Percentiles rank a stretch among this genome's conserved stretches.
Conservation (phyloP, 371 early-diverging fungal genomes). For the Mucor circinelloides region DNA sequence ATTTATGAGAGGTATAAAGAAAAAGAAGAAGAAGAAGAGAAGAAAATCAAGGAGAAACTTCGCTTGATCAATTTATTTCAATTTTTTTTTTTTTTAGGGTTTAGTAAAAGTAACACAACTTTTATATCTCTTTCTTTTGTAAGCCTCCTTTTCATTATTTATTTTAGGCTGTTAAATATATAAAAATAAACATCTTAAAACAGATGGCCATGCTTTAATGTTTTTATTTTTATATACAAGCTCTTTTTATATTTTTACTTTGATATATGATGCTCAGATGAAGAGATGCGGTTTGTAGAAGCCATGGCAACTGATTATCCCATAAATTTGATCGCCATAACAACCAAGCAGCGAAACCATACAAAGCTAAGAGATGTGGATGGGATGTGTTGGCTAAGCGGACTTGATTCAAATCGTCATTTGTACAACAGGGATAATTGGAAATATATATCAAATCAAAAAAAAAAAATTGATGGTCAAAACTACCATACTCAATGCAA, state of each 20-base stretch:
- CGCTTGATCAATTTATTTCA: not conserved
- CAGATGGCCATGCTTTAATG: not conserved
- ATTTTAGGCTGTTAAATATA: not conserved
- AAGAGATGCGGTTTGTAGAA: not conserved
- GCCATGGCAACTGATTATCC: not conserved
- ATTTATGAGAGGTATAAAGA: not conserved
- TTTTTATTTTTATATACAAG: not conserved
- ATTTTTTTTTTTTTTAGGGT: constrained; percentile 4
- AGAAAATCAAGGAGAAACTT: not conserved
- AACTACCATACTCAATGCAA: not conserved
- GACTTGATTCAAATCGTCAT: not conserved
- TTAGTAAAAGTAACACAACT: constrained; percentile 3
- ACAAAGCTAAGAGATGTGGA: not conserved
- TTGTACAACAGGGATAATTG: not conserved
- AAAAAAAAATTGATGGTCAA: not conserved
- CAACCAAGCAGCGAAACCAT: not conserved
- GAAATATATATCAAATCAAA: not conserved
- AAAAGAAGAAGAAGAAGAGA: not conserved
- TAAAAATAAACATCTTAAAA: not conserved
- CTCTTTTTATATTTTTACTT: not conserved
- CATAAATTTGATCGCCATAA: not conserved
- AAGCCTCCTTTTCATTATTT: not conserved
- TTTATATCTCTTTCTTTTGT: not conserved
- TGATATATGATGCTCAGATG: too few relatives aligned
- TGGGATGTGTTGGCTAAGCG: not conserved